Base-by-base conservation (phyloP, 2,329 filamentous ascomycete species). In the Harringtonia aguacate region DNA sequence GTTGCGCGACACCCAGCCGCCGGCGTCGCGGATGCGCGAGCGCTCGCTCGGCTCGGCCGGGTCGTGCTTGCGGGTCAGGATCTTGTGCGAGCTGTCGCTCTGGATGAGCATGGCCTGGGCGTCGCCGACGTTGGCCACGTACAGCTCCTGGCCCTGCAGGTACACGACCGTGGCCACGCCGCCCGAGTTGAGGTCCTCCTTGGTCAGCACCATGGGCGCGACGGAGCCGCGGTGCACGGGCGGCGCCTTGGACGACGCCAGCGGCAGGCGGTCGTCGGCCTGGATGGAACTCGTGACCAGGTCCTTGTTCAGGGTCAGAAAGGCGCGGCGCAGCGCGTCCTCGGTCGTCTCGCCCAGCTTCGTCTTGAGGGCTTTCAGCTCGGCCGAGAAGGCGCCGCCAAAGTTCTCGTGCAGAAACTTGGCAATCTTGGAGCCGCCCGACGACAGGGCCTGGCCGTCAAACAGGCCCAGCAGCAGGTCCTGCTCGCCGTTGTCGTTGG, bases 371-470 rank as follows among this genome's bases (percentile, higher is more conserved):
- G 71, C 76, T 51, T 86, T 87, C 41, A 98, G 64, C 63, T 98
- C 90, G 44, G 83, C 75, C 7, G 77, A 77, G 56, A 98, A 92
- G 15, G 87, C 83, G 48, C 83, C 75, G 21, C 86, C 85, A 62
- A 98, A 95, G 57, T 95, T 90, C 64, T 98, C 92, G 58, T 98
- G 90, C 27, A 98, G 69, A 56, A 86, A 98, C 60, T 95, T 97
- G 51, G 92, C 89, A 53, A 98, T 86, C 66, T 94, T 94, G 49
- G 89, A 95, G 36, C 92, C 94, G 48, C 89, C 86, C 48, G 79
- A 88, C 3, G 86, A 86, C 46, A 94, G 72, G n/a, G 82, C 77
- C 59, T 95, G 86, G 4, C 92, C 92, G 58, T 98, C 94, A 57
- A 98, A 98, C 62, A 98, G 74, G n/a, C 90, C 92, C 37, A 98